These are phyloP conservation scores for Fusarium buxicola DNA, from an alignment of 2,329 filamentous ascomycete genomes.

Conservation along the genomic window DNA sequence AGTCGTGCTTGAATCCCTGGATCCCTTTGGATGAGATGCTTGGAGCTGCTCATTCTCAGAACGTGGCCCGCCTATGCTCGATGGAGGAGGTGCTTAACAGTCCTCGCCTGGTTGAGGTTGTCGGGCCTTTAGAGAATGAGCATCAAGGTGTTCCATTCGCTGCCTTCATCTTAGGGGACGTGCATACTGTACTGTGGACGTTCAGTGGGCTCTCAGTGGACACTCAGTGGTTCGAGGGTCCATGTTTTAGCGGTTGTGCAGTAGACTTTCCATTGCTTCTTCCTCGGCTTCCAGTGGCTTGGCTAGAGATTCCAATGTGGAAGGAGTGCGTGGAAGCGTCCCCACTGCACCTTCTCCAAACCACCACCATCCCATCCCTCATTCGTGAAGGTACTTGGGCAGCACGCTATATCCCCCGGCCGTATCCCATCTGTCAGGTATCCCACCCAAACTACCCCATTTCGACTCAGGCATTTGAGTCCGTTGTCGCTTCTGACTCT, in stretches of 20 bases:
- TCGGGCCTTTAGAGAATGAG: constrained; percentile 37
- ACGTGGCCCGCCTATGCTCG: constrained; percentile 33
- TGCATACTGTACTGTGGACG: constrained; percentile 2
- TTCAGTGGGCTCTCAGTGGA: constrained; percentile 1
- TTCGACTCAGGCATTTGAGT: constrained; percentile 17
- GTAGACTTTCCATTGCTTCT: constrained; percentile 46
- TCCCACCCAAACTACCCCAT: constrained; percentile 39
- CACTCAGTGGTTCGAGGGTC: constrained; percentile 30
- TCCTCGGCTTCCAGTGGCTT: constrained; percentile 46
- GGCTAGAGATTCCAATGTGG: constrained; percentile 38
- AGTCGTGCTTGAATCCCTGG: constrained; percentile 25
- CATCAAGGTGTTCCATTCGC: constrained; percentile 33
- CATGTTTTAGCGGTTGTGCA: constrained; percentile 36
- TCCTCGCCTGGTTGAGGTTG: constrained; percentile 33
- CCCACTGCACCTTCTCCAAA: constrained; percentile 39
- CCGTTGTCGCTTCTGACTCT: constrained; percentile 19
- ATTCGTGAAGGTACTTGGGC: constrained; percentile 26
- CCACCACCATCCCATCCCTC: constrained; percentile 32
- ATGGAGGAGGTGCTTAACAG: constrained; percentile 43
- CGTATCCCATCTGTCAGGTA: constrained; percentile 37
- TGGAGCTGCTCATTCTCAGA: constrained; percentile 16
- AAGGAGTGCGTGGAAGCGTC: constrained; percentile 36
- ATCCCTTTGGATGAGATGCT: constrained; percentile 12
- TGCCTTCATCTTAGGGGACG: constrained; percentile 17
- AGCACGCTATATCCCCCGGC: constrained; percentile 38